These are phyloP conservation scores for Daldinia caldariorum DNA, from an alignment of 495 filamentous ascomycete genomes.

Conservation along the genomic window DNA sequence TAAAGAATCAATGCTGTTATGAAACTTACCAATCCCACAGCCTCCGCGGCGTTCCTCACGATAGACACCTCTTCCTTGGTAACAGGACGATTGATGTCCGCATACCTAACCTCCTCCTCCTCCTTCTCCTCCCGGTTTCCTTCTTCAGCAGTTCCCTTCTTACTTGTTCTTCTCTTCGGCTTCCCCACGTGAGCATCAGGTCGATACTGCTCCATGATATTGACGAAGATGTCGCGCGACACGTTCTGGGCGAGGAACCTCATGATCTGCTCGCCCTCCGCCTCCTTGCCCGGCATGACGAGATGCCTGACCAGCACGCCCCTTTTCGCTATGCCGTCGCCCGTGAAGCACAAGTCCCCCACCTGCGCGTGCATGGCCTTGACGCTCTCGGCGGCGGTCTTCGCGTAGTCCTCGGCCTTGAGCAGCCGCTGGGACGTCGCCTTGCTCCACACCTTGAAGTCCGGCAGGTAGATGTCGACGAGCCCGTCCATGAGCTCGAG, in stretches of 20 bases:
- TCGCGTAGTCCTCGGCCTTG: constrained; percentile 76
- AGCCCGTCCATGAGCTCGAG: constrained; percentile 75
- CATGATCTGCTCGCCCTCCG: constrained; percentile 74
- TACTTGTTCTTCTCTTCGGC: constrained; percentile 54
- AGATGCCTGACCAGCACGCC: constrained; percentile 78
- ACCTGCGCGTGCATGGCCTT: constrained; percentile 80
- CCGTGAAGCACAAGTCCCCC: constrained; percentile 78
- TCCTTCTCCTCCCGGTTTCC: constrained; percentile 25
- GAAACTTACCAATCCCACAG: constrained; percentile 63
- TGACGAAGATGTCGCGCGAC: constrained; percentile 73
- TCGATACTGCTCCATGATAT: constrained; percentile 83
- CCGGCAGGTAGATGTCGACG: constrained; percentile 80
- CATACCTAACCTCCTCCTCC: constrained; percentile 67
- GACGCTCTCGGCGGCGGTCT: constrained; percentile 73
- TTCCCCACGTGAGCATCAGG: constrained; percentile 81
- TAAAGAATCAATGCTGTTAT: too few relatives aligned
- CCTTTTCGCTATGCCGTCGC: constrained; percentile 77
- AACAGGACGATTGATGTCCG: constrained; percentile 78
- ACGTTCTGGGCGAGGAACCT: constrained; percentile 73
- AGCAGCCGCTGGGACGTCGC: constrained; percentile 71
- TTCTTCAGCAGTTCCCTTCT: constrained; percentile 30
- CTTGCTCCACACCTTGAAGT: constrained; percentile 79
- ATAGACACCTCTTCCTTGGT: constrained; percentile 67
- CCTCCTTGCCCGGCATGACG: constrained; percentile 78
- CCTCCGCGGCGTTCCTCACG: constrained; percentile 70